Evolutionary conservation across 1,284 basidiomycete genomes (phyloP).

Genomic region (Grifola frondosa): DNA sequence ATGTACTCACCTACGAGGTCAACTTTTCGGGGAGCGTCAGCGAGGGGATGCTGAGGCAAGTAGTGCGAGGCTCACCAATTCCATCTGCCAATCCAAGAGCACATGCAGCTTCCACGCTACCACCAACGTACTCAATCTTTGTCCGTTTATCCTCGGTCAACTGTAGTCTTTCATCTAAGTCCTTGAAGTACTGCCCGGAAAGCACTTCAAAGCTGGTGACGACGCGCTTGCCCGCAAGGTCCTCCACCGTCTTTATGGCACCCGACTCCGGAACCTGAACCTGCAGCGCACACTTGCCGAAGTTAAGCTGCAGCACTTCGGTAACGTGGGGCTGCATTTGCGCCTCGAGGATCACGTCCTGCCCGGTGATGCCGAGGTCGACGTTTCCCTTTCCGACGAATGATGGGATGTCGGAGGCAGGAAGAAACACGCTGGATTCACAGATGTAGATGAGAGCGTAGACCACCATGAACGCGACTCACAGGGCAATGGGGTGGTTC

Average conservation of each 20-base stretch:
- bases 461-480: constrained; percentile 27
- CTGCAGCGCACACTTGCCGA: constrained; percentile 93
- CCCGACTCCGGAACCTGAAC: constrained; percentile 90
- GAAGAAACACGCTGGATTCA: constrained; percentile 87
- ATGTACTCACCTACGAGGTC: constrained; percentile 83
- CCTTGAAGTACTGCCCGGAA: constrained; percentile 76
- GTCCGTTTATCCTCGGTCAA: constrained; percentile 58
- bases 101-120: constrained; percentile 98
- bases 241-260: constrained; percentile 69
- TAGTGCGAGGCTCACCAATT: constrained; percentile 63
- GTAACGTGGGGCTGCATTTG: constrained; percentile 76
- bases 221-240: constrained; percentile 87
- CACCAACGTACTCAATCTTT: constrained; percentile 93
- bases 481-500: constrained; percentile 94
- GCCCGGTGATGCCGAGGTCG: constrained; percentile 91
- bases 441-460: constrained; percentile 10
- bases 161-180: constrained; percentile 64
- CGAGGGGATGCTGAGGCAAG: neutral
- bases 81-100: constrained; percentile 96
- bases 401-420: constrained; percentile 96
- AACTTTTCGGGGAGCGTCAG: constrained; percentile 45
- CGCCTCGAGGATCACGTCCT: constrained; percentile 95
- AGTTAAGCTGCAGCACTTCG: constrained; percentile 84
- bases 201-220: constrained; percentile 95
- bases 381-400: constrained; percentile 99